Conservation (phyloP, 805 yeast species). For the Yarrowia deformans region DNA sequence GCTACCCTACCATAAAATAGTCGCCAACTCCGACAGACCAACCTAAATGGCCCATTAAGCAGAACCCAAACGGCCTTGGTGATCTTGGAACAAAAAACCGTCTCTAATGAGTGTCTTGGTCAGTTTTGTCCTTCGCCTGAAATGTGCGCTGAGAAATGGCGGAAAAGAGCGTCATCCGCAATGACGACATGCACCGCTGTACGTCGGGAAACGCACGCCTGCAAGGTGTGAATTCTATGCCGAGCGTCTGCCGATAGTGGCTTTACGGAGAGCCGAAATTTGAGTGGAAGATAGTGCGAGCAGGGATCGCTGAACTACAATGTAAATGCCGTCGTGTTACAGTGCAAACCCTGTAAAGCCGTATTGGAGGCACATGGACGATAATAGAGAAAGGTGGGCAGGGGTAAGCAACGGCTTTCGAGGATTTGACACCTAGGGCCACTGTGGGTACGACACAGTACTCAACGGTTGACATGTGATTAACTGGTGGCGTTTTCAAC, state of each 20-base stretch:
- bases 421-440: too few species aligned
- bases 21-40: background rate
- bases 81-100: background rate
- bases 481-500: background rate
- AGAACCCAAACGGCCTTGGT: background rate
- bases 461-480: conserved; percentile 16
- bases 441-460: background rate
- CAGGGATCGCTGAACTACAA: too few species aligned
- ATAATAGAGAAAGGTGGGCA: too few species aligned
- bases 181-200: background rate
- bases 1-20: too few species aligned
- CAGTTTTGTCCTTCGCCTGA: too few species aligned
- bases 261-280: background rate
- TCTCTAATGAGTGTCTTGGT: too few species aligned
- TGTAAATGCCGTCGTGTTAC: too few species aligned
- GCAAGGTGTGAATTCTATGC: conserved; percentile 2
- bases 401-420: too few species aligned
- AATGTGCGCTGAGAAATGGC: too few species aligned
- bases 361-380: too few species aligned
- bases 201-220: background rate
- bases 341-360: too few species aligned
- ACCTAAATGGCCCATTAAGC: background rate
- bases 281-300: too few species aligned
- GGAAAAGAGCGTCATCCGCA: background rate
- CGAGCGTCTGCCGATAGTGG: conserved; percentile 14